These are phyloP conservation scores for Miscanthus lutarioriparius DNA, from an alignment of 176 grass and related monocot species.

Conservation along the genomic window DNA sequence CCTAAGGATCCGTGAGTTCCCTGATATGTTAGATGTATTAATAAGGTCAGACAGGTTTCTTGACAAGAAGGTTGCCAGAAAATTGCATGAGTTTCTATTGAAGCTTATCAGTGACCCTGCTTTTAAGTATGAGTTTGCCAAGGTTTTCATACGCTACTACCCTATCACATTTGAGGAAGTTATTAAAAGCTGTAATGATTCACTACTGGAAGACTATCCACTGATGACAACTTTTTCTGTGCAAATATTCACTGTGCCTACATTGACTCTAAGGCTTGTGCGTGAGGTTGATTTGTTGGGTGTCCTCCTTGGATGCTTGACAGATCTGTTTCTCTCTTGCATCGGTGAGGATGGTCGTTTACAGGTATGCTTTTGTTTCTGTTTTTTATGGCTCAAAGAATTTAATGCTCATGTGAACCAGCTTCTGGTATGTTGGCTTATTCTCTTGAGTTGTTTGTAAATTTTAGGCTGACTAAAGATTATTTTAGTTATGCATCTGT, in stretches of 20 bases:
- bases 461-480: neutral
- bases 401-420: constrained; percentile 17
- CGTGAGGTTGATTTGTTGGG: constrained; percentile 77
- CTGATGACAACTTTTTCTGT: constrained; percentile 78
- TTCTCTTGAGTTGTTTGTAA: no score
- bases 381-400: neutral
- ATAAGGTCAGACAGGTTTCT: constrained; percentile 65
- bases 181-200: constrained; percentile 52
- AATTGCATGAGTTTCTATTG: constrained; percentile 82
- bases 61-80: constrained; percentile 68
- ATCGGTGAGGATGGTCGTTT: constrained; percentile 64
- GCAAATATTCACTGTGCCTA: constrained; percentile 96
- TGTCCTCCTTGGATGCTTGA: constrained; percentile 73
- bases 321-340: constrained; percentile 72
- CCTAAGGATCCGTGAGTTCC: constrained; percentile 55
- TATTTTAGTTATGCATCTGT: neutral
- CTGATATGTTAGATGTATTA: constrained; percentile 63
- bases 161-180: constrained; percentile 63
- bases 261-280: constrained; percentile 73
- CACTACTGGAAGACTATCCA: constrained; percentile 55
- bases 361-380: constrained; percentile 58
- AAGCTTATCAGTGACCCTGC: constrained; percentile 86
- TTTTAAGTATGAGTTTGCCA: constrained; percentile 94
- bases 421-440: no score
- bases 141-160: constrained; percentile 80